A percentile compares a stretch with the other conserved stretches of the same genome.
phyloP scores from a whole-genome alignment of 257 asterid species.

The Rehmannia glutinosa region DNA sequence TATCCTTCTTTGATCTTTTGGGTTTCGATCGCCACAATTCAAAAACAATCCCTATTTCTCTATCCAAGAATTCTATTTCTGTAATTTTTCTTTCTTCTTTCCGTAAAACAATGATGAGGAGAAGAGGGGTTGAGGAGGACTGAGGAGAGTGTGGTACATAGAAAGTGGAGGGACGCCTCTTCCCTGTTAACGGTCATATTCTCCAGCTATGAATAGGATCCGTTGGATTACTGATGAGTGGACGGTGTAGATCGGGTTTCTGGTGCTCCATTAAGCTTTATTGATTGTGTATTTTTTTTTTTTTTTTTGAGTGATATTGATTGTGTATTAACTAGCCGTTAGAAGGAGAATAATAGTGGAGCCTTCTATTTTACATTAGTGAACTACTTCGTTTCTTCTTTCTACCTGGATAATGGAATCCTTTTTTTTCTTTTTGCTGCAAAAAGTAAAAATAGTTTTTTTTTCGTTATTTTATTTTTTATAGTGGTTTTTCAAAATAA shows the following conservation, averaged over 20 bases:
- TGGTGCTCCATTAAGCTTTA: neutral
- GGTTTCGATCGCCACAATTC: conserved; percentile 31
- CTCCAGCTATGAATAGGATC: conserved; percentile 21
- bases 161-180: conserved; percentile 27
- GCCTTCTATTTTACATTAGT: conserved; percentile 6
- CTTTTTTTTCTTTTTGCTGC: neutral
- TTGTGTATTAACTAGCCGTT: conserved; percentile 38
- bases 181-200: conserved; percentile 48
- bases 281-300: neutral
- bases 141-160: neutral
- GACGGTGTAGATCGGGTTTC: conserved; percentile 24
- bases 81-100: neutral
- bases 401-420: neutral
- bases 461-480: no score
- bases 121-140: conserved; percentile 3
- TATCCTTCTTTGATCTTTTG: no score
- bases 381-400: neutral
- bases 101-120: conserved; percentile 1
- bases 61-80: neutral
- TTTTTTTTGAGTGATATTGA: no score
- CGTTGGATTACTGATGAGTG: conserved; percentile 32
- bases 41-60: neutral
- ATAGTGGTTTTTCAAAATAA: no score
- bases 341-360: conserved; percentile 5
- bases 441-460: neutral